phyloP scores from a whole-genome alignment of 1,139 yeast species.

The Scheffersomyces segobiensis region DNA sequence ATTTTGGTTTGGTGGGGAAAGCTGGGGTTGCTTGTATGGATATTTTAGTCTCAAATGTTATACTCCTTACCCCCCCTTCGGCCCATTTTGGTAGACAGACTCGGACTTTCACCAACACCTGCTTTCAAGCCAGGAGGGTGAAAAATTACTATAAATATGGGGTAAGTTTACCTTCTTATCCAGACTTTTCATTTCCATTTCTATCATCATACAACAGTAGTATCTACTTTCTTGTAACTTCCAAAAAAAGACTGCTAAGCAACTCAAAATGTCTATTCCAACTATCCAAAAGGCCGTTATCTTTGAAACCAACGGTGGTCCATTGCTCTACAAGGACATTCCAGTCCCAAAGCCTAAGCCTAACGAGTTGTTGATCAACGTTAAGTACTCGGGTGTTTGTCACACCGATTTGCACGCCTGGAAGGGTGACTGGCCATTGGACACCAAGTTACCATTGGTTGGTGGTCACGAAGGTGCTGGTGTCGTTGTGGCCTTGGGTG shows the following conservation, averaged over 20 bases:
- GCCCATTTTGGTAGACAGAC: not conserved
- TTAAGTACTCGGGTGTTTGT: slow-evolving; percentile 77
- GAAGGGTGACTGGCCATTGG: slow-evolving; percentile 80
- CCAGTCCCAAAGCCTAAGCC: slow-evolving; percentile 71
- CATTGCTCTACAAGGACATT: slow-evolving; percentile 58
- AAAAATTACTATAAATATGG: not conserved
- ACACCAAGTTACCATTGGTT: slow-evolving; percentile 65
- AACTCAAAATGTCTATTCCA: slow-evolving; percentile 27
- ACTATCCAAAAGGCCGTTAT: slow-evolving; percentile 47
- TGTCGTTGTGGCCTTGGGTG: slow-evolving; percentile 70
- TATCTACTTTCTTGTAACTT: not conserved
- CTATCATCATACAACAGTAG: not conserved
- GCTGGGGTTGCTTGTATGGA: not conserved
- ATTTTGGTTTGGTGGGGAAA: not conserved
- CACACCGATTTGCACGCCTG: slow-evolving; percentile 81
- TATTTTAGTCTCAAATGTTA: not conserved
- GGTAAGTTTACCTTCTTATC: not conserved
- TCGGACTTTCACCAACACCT: not conserved
- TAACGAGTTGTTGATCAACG: slow-evolving; percentile 64
- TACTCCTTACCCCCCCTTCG: not conserved
- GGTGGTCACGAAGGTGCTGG: slow-evolving; percentile 91
- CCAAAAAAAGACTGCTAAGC: slow-evolving; percentile 2
- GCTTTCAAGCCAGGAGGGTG: not conserved
- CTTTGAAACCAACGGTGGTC: slow-evolving; percentile 48
- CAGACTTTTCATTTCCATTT: not conserved